Base-by-base conservation (phyloP, 2,329 filamentous ascomycete species). In the Cytospora leucostoma region DNA sequence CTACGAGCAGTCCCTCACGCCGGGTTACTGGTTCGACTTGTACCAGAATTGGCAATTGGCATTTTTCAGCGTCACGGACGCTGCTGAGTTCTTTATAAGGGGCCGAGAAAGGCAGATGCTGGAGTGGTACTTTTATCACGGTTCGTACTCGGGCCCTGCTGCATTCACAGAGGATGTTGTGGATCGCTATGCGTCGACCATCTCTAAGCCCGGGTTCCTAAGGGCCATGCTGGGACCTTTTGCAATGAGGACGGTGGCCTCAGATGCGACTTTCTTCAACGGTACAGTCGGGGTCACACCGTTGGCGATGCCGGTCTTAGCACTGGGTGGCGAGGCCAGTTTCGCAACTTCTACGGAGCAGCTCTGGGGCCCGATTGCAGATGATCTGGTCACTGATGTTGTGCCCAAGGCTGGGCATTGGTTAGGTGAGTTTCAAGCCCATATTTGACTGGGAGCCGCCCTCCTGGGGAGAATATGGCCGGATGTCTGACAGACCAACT, bases 71-170 rank as follows among this genome's bases (percentile, higher is more conserved):
- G 75, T 82, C 10, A 74, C 80, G 0, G 80, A 82, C 32, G 71
- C 78, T 3, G 80, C 80, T 0, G 74, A 79, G 59, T 81, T 77
- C 62, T 76, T 82, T 62, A 78, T 82, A 63, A 68, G 68, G 0
- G 78, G 76, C 0, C 72, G 73, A 1, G 79, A 81, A 66, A 76
- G 71, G 63, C 70, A 79, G 63, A 76, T 81, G 65, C 68, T 81
- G 1, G 66, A 73, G 17, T 80, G 79, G 79, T 81, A 80, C 56
- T 81, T 81, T 62, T 81, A 71, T 62, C 79, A 82, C 38, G 71
- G 71, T 0, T 76, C 73, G 19, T 82, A 81, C 65, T 74, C 76
- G 0, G 78, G 79, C 0, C 68, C 68, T 1, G 68, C 73, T 38
- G 70, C 73, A 1, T 72, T 80, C 13, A 72, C 72, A 1, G 73